Base-by-base conservation (phyloP, 106 monocot species). In the Phalaenopsis aphrodite region DNA sequence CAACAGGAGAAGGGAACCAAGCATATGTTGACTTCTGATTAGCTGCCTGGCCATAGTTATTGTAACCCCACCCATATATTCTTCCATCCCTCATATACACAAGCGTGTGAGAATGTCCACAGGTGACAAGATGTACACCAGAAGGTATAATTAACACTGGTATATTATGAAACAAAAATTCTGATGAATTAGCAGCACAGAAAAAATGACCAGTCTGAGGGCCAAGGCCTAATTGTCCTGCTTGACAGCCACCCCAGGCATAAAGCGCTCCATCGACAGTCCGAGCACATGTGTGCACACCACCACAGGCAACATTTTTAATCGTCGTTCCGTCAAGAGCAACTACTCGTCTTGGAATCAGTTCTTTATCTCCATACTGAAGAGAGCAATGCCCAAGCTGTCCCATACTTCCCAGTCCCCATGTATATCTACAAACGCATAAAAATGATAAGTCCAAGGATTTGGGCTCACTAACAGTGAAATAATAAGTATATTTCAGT, bases 51-150 rank as follows among this genome's bases (percentile, higher is more conserved):
- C 99, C 99, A 88, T 99, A 99, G 73, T 84, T 87, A 83, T 99
- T 99, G 78, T 99, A 99, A 81, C 99, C 99, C 93, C 93, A 99
- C 4, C 99, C 99, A 78, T 91, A 99, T 64, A 99, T 88, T 80
- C 91, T 84, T 17, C 95, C 95, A 89, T 99, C 88, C 79, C 64
- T 87, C 86, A 86, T 93, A 19, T 85, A 89, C 24, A 99, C 69
- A 12, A 99, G 88, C 1, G 99, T 99, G 85, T 99, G 99, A 81
- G 91, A 99, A 84, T 99, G 91, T 1, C 99, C 99, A 85, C 95
- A 95, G 1, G 93, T 84, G 45, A 93, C 87, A 72, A 95, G 85
- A 57, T 85, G 81, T 16, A 93, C 99, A 14, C 89, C 99, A 76
- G 78, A 83, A 6, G 91, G 85, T 45, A 91, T 87, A 64, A 93